Conservation (phyloP, 129 eudicot genomes). For the sunflower (Helianthus annuus) region DNA sequence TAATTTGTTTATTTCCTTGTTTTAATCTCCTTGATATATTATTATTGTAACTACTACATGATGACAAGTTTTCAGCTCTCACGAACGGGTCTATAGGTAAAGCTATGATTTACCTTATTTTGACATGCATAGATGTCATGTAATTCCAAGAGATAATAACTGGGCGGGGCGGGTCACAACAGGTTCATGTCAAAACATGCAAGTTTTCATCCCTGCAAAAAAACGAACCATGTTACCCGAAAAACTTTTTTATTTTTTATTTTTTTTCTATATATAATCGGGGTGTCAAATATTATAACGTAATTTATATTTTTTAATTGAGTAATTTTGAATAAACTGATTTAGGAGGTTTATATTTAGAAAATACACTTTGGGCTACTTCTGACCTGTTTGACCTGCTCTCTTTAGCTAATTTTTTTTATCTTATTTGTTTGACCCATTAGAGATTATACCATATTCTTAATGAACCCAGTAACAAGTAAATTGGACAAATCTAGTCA, state of each 20-base stretch:
- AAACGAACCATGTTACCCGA: neutral
- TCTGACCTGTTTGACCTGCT: too few relatives aligned
- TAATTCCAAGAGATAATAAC: conserved; percentile 1
- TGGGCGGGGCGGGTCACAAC: neutral
- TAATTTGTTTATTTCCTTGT: neutral
- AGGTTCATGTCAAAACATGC: neutral
- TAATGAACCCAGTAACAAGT: too few relatives aligned
- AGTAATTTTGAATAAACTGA: too few relatives aligned
- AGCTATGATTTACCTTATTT: conserved; percentile 7
- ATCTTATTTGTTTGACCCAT: too few relatives aligned
- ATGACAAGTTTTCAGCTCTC: conserved; percentile 20
- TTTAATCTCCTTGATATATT: neutral
- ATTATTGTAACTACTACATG: conserved; percentile 1
- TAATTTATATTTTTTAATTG: too few relatives aligned
- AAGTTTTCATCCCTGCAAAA: neutral
- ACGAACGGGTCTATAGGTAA: conserved; percentile 10
- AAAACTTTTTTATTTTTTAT: neutral
- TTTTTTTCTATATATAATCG: neutral
- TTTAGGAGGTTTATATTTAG: too few relatives aligned
- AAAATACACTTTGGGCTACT: too few relatives aligned
- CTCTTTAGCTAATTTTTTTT: too few relatives aligned
- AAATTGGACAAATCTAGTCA: neutral
- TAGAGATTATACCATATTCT: too few relatives aligned
- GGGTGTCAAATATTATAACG: neutral
- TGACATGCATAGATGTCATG: neutral